Conservation (phyloP, 208 protist species). For the Naegleria gruberi region DNA sequence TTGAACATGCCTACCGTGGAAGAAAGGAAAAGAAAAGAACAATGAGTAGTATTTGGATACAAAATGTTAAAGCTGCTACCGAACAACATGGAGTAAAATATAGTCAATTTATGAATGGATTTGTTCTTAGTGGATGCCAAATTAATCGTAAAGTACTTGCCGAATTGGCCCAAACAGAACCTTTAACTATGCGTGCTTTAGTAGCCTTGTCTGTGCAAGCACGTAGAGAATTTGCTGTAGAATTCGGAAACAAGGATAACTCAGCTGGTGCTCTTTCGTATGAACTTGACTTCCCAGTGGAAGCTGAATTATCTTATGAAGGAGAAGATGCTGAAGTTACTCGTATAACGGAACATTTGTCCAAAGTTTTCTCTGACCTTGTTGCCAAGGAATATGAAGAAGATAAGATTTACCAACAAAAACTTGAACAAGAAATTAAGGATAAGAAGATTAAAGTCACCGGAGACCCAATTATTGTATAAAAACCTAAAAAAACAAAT, state of each 20-base stretch:
- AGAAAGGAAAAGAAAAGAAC: slow-evolving; percentile 13
- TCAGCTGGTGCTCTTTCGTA: not conserved
- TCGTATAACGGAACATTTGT: not conserved
- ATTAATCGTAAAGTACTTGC: slow-evolving; percentile 20
- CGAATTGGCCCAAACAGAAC: slow-evolving; percentile 17
- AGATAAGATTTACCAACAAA: slow-evolving; percentile 18
- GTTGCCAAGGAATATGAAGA: not conserved
- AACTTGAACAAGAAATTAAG: not conserved
- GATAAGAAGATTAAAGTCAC: not conserved
- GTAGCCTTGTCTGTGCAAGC: not conserved
- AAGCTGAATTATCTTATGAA: not conserved
- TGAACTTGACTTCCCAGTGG: not conserved
- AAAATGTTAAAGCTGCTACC: slow-evolving; percentile 8
- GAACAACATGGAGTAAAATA: slow-evolving; percentile 11
- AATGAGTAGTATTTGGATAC: not conserved
- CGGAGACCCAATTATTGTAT: not conserved
- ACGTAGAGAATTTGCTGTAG: not conserved
- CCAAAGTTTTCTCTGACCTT: not conserved
- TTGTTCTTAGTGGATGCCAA: not conserved
- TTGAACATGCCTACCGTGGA: not conserved
- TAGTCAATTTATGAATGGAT: slow-evolving; percentile 21
- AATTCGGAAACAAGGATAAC: not conserved
- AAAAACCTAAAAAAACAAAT: not conserved
- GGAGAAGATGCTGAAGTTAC: not conserved
- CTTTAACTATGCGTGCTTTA: not conserved